These are phyloP conservation scores for Cicer chorassanicum DNA, from an alignment of 306 rosid genomes.

Conservation along the genomic window DNA sequence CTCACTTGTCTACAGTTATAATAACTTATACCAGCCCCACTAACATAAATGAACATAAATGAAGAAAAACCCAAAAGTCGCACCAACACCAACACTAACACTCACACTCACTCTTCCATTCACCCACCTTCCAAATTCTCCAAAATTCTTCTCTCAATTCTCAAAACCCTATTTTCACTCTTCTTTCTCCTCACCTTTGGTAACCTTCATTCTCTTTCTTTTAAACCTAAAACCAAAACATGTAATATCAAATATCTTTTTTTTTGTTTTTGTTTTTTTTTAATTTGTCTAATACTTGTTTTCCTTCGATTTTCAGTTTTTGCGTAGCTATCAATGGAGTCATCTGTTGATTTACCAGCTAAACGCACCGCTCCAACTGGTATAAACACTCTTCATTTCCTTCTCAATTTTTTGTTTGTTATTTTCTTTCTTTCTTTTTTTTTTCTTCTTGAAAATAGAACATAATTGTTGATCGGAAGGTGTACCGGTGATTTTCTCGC, in stretches of 20 bases:
- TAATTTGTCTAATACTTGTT: background rate
- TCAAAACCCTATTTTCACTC: no score
- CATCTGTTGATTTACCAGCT: constrained; percentile 43
- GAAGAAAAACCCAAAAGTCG: no score
- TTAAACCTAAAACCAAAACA: no score
- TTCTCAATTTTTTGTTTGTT: background rate
- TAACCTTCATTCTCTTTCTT: background rate
- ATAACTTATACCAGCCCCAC: no score
- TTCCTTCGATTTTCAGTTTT: constrained; percentile 37
- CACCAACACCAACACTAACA: no score
- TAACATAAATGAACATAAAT: no score
- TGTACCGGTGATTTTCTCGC: background rate
- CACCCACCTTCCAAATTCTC: no score
- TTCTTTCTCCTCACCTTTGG: no score
- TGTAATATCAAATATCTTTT: no score
- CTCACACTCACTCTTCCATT: no score
- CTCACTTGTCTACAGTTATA: no score
- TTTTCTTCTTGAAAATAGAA: background rate
- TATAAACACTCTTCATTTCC: constrained; percentile 35
- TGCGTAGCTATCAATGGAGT: constrained; percentile 49
- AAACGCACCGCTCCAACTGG: constrained; percentile 39
- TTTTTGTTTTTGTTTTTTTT: background rate
- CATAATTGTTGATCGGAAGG: background rate
- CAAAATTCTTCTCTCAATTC: no score
- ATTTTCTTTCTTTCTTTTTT: background rate